Percentiles rank a stretch among this genome's conserved stretches.
phyloP scores from a whole-genome alignment of 768 basidiomycete genomes.

The Boletellus ananas region DNA sequence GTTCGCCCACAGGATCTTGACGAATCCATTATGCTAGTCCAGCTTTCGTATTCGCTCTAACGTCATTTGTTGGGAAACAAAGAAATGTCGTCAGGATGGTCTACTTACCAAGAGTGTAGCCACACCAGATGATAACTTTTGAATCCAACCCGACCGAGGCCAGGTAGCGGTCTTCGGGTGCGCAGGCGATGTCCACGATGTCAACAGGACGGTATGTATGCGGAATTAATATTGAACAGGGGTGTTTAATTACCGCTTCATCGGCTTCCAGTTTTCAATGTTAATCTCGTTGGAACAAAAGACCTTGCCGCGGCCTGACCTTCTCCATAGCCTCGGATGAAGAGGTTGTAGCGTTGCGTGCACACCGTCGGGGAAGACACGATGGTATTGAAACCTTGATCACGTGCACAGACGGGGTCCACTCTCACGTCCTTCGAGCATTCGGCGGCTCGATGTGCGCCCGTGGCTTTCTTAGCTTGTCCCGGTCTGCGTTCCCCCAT shows the following conservation, averaged over 20 bases:
- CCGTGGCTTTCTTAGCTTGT: too few relatives aligned
- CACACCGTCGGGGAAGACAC: background rate
- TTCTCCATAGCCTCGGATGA: constrained; percentile 29
- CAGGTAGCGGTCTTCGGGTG: constrained; percentile 85
- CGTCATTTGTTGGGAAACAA: background rate
- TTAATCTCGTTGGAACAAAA: constrained; percentile 97
- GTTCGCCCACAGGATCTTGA: constrained; percentile 98
- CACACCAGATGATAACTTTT: constrained; percentile 90
- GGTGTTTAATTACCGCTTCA: constrained; percentile 55
- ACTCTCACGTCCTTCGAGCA: too few relatives aligned
- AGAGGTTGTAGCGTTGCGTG: constrained; percentile 1
- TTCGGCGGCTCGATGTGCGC: too few relatives aligned
- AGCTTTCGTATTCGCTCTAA: constrained; percentile 81
- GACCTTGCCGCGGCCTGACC: constrained; percentile 77
- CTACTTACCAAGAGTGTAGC: constrained; percentile 74
- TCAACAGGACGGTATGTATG: constrained; percentile 46
- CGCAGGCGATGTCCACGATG: constrained; percentile 95
- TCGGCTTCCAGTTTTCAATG: constrained; percentile 94
- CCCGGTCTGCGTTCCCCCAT: too few relatives aligned
- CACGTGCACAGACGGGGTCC: background rate
- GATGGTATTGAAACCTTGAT: background rate
- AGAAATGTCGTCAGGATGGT: background rate
- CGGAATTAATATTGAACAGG: background rate
- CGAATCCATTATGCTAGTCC: constrained; percentile 90
- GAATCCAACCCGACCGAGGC: constrained; percentile 95